Conservation (phyloP, 257 asterid species). For the Solanum pinnatisectum region DNA sequence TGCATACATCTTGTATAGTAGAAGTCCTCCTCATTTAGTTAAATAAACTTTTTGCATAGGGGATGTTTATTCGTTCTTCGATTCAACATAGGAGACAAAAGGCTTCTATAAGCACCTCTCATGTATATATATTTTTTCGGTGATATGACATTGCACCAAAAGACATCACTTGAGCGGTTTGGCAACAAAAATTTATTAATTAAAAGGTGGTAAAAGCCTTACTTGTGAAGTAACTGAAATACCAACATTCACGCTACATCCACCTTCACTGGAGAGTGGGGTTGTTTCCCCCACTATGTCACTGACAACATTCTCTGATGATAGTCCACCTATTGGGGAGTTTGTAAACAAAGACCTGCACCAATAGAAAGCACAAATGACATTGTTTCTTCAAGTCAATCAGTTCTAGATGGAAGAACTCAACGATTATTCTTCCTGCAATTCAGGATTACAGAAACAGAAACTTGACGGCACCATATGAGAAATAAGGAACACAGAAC, state of each 20-base stretch:
- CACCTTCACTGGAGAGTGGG: slow-evolving; percentile 65
- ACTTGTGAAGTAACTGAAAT: slow-evolving; percentile 1
- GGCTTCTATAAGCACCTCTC: background rate
- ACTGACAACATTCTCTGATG: slow-evolving; percentile 57
- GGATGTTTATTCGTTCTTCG: background rate
- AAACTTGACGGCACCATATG: background rate
- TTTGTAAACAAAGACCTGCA: slow-evolving; percentile 53
- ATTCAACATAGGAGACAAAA: background rate
- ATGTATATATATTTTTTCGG: background rate
- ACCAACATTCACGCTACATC: slow-evolving; percentile 61
- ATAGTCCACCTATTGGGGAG: slow-evolving; percentile 54
- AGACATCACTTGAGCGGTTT: background rate
- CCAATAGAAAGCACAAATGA: slow-evolving; percentile 11
- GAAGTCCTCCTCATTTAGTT: background rate
- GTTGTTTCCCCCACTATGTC: slow-evolving; percentile 44
- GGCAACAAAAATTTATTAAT: background rate
- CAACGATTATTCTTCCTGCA: background rate
- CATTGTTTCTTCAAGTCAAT: background rate
- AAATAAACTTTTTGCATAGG: background rate
- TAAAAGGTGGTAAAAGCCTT: background rate
- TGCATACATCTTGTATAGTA: background rate
- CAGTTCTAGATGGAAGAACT: background rate
- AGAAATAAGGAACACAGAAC: background rate
- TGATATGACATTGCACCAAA: background rate
- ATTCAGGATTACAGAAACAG: background rate